A percentile compares a stretch with the other conserved stretches of the same genome.
These are phyloP conservation scores for Rhodotorula sp. DNA, from an alignment of 1,284 basidiomycete genomes.

Conservation along the genomic window DNA sequence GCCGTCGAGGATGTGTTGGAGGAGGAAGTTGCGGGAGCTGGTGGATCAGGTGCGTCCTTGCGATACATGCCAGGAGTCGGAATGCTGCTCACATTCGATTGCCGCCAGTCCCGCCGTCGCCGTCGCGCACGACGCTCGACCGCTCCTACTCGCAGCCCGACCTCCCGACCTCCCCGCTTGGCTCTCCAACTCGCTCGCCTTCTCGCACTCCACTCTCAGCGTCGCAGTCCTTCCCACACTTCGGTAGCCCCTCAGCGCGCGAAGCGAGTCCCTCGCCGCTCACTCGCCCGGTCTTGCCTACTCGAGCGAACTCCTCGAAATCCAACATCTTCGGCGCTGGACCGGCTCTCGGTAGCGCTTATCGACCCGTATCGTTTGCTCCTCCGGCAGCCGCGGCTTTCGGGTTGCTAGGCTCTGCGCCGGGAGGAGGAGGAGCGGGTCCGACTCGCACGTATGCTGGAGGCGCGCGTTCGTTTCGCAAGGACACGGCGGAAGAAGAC, in stretches of 20 bases:
- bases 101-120: background rate
- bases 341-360: background rate
- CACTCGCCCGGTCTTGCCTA: background rate
- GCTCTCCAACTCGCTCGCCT: background rate
- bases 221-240: background rate
- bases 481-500: constrained; percentile 9
- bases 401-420: background rate
- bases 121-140: background rate
- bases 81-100: background rate
- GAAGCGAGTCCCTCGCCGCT: background rate
- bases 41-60: background rate
- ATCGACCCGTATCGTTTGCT: background rate
- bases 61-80: background rate
- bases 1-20: background rate
- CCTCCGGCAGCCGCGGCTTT: background rate
- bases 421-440: constrained; percentile 1
- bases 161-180: constrained; percentile 6
- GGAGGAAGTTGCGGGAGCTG: background rate
- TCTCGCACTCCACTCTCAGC: background rate
- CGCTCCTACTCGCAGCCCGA: constrained; percentile 12
- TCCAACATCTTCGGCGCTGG: background rate
- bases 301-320: background rate
- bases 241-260: background rate
- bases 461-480: constrained; percentile 7
- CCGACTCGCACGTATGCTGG: constrained; percentile 28